phyloP scores from a whole-genome alignment of 2,329 filamentous ascomycete species.

The Aureobasidium namibiae region DNA sequence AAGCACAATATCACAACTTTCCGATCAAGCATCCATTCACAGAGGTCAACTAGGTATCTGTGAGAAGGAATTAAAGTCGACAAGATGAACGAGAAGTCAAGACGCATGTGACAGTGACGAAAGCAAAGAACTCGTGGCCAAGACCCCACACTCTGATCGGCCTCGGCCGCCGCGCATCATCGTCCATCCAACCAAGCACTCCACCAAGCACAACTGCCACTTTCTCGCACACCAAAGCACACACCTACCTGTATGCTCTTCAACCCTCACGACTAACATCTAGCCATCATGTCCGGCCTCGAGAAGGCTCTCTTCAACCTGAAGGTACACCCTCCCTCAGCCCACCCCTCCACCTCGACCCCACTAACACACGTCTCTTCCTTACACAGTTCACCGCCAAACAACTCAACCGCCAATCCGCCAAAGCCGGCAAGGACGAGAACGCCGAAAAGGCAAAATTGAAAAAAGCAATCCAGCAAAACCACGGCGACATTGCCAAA shows the following conservation, averaged over 20 bases:
- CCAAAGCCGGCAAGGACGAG: constrained; percentile 54
- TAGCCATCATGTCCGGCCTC: constrained; percentile 46
- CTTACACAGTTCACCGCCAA: constrained; percentile 50
- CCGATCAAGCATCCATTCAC: background rate
- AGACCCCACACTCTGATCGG: constrained; percentile 11
- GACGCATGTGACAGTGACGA: constrained; percentile 13
- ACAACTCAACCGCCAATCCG: constrained; percentile 54
- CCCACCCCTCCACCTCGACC: background rate
- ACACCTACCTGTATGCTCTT: constrained; percentile 8
- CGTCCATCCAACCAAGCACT: background rate
- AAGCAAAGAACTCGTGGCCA: background rate
- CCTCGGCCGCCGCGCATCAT: background rate
- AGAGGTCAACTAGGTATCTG: background rate
- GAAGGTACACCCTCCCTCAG: constrained; percentile 35
- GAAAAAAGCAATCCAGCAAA: constrained; percentile 55
- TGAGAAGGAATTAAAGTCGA: background rate
- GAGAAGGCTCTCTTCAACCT: constrained; percentile 56
- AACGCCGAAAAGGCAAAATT: constrained; percentile 53
- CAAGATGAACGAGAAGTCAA: background rate
- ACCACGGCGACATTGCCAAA: constrained; percentile 52
- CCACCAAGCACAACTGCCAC: background rate
- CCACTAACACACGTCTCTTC: constrained; percentile 19
- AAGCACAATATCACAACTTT: background rate
- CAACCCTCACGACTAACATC: constrained; percentile 2
- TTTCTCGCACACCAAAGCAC: background rate